These are phyloP conservation scores for Hortaea werneckii DNA, from an alignment of 2,329 filamentous ascomycete genomes.

Conservation along the genomic window DNA sequence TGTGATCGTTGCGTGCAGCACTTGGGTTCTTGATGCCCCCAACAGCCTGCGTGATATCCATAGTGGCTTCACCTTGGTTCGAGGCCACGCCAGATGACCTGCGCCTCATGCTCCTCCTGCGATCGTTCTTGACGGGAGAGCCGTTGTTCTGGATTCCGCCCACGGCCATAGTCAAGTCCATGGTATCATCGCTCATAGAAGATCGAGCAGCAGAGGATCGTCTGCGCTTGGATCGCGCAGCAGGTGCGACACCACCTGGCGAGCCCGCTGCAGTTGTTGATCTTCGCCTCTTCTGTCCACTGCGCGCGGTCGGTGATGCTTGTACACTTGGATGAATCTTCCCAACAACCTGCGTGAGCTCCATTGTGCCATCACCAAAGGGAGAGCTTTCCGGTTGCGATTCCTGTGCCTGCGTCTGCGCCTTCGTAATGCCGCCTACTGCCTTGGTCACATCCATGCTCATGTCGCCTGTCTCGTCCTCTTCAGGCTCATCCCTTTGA, in stretches of 20 bases:
- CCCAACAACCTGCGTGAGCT: conserved; percentile 46
- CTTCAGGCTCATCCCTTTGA: conserved; percentile 6
- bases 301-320: conserved; percentile 20
- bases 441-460: conserved; percentile 90
- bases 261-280: conserved; percentile 29
- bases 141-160: conserved; percentile 23
- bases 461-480: conserved; percentile 52
- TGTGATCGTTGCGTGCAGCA: conserved; percentile 5
- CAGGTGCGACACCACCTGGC: conserved; percentile 11
- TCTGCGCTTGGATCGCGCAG: conserved; percentile 26
- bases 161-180: conserved; percentile 31
- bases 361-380: conserved; percentile 40
- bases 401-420: background rate
- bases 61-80: conserved; percentile 37
- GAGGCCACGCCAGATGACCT: conserved; percentile 25
- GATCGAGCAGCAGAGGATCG: conserved; percentile 26
- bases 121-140: conserved; percentile 16
- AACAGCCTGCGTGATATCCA: conserved; percentile 48
- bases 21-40: conserved; percentile 29
- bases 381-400: conserved; percentile 23
- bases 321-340: conserved; percentile 32
- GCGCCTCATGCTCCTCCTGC: conserved; percentile 24
- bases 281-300: conserved; percentile 33
- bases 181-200: conserved; percentile 31
- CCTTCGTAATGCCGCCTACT: conserved; percentile 64